Evolutionary conservation across 1,284 basidiomycete species (phyloP), one percentile per base, ranked within the genome.

Genomic region (Malassezia slooffiae): DNA sequence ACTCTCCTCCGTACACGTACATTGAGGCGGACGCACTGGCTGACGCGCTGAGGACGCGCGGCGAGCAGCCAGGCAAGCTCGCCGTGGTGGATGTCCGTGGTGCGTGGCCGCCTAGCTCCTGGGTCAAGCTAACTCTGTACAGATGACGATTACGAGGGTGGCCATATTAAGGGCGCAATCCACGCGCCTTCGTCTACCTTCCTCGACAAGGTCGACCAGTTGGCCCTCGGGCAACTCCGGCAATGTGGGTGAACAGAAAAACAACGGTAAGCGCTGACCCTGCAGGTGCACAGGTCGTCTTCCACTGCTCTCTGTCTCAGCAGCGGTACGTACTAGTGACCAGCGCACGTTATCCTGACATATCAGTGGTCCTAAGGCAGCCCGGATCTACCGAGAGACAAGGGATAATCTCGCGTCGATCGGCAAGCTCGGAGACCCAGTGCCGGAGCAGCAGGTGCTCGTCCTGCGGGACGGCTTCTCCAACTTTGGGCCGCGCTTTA

Each of bases 101-200:
- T 60, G 34, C 30, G 57, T 38, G 5, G 13, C n/a, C 8, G 17
- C 19, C 28, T 29, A 20, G n/a, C 11, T 10, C 13, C 37, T 28
- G 5, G 23, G 11, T 5, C 16, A 21, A 3, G 21, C 12, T 26
- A 5, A 16, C 19, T 29, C 5, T 3, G 4, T n/a, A 17, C 29
- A 56, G 70, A 71, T 37, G 68, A 71, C 34, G 70, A 71, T 38
- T 71, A 59, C 21, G 59, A 53, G 12, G 70, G 70, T 7, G 70
- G 70, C 5, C 61, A 71, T 52, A 70, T 71, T 32, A 47, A 57
- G 6, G 61, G 61, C 2, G 62, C 62, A 0, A 44, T 49, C 16
- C 60, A 65, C 28, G 50, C 60, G 7, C 70, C 70, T 0, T 58
- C 56, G 1, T 51, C 62, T 1, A 40, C 35, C 0, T 60, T 69